Evolutionary conservation across 176 grass and related monocot genomes (phyloP).

Genomic region (Microstegium vimineum): DNA sequence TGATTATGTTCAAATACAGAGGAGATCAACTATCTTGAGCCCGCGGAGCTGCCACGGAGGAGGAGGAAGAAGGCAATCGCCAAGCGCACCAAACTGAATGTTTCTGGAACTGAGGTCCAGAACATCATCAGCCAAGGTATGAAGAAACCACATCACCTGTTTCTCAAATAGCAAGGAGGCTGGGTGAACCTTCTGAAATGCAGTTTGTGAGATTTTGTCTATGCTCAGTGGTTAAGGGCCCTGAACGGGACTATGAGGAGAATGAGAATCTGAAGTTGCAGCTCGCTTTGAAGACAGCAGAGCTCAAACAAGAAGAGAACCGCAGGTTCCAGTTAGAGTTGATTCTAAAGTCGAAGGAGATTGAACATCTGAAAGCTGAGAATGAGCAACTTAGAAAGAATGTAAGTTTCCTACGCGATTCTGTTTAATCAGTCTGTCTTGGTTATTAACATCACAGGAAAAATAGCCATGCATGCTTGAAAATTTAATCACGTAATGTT

Average conservation of each 20-base stretch:
- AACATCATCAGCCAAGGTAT: neutral
- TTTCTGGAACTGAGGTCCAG: neutral
- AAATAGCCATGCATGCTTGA: neutral
- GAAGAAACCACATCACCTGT: neutral
- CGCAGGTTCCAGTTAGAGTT: constrained; percentile 16
- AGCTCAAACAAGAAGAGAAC: neutral
- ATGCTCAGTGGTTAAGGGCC: neutral
- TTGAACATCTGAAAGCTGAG: constrained; percentile 7
- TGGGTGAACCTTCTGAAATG: neutral
- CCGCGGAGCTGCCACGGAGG: neutral
- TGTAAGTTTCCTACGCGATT: neutral
- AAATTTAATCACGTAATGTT: neutral
- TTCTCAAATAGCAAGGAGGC: neutral
- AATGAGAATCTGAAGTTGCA: constrained; percentile 3
- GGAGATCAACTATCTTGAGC: neutral
- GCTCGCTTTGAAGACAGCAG: neutral
- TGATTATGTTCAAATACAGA: neutral
- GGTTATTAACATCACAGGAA: neutral
- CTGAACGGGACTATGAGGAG: neutral
- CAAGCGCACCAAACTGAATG: neutral
- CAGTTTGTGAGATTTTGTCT: neutral
- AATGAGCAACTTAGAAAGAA: constrained; percentile 20
- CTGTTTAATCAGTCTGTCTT: neutral
- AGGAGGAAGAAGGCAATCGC: neutral
- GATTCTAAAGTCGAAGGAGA: neutral